These are phyloP conservation scores for Dactylellina sp. DNA, from an alignment of 2,329 filamentous ascomycete genomes.

Conservation along the genomic window DNA sequence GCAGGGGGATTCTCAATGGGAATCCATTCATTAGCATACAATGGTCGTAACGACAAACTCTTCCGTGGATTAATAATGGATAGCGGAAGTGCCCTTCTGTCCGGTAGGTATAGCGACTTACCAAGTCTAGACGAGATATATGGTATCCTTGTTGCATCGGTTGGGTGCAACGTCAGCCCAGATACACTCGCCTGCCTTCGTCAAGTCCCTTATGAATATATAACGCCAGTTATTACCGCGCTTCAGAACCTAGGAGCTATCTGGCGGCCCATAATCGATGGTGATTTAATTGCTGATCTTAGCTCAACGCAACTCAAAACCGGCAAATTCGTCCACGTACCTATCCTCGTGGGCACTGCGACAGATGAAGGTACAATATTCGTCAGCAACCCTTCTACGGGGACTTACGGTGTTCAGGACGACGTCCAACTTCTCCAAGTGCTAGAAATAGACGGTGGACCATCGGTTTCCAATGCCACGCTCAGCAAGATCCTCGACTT, in stretches of 20 bases:
- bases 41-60: constrained; percentile 69
- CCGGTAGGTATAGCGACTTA: constrained; percentile 73
- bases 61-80: constrained; percentile 85
- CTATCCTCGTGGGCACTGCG: constrained; percentile 74
- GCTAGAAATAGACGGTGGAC: constrained; percentile 14
- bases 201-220: constrained; percentile 69
- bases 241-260: constrained; percentile 68
- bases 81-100: constrained; percentile 73
- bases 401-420: constrained; percentile 20
- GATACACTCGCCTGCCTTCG: constrained; percentile 78
- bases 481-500: constrained; percentile 10
- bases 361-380: constrained; percentile 77
- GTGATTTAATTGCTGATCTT: constrained; percentile 73
- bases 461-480: constrained; percentile 4
- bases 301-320: constrained; percentile 69
- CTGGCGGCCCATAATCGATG: constrained; percentile 64
- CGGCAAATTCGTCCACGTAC: constrained; percentile 74
- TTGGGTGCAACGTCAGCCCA: constrained; percentile 70
- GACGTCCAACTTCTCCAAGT: constrained; percentile 12
- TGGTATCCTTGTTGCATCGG: constrained; percentile 71
- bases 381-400: constrained; percentile 74
- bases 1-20: constrained; percentile 60
- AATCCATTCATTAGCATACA: constrained; percentile 69
- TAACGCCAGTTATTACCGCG: constrained; percentile 69
- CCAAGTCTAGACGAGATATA: constrained; percentile 75